Percentiles rank a stretch among this genome's conserved stretches.
phyloP scores from a whole-genome alignment of 2,329 filamentous ascomycete species.

The Cyphellophora attinorum region DNA sequence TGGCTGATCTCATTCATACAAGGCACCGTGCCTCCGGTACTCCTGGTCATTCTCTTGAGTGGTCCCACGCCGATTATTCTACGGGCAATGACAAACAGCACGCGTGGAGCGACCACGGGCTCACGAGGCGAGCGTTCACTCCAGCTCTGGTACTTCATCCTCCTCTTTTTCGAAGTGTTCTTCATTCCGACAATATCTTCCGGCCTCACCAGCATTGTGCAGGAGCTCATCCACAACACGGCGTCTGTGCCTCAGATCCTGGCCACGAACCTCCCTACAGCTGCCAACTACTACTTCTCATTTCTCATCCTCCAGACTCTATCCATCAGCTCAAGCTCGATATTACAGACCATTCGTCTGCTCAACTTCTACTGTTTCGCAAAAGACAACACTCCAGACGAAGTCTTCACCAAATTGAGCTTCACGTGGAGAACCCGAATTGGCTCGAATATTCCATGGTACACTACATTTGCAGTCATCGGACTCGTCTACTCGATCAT shows the following conservation, averaged over 20 bases:
- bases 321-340: conserved; percentile 10
- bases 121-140: conserved; percentile 17
- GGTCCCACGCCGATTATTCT: conserved; percentile 15
- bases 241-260: conserved; percentile 16
- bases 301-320: conserved; percentile 18
- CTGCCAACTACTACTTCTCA: conserved; percentile 20
- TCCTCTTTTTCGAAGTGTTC: conserved; percentile 18
- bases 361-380: conserved; percentile 9
- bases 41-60: conserved; percentile 17
- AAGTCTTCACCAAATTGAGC: conserved; percentile 8
- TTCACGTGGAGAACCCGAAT: conserved; percentile 10
- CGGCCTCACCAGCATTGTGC: conserved; percentile 20
- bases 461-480: conserved; percentile 10
- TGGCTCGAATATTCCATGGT: conserved; percentile 12
- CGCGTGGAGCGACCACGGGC: conserved; percentile 9
- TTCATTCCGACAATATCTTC: conserved; percentile 19
- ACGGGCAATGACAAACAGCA: conserved; percentile 9
- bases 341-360: conserved; percentile 9
- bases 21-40: conserved; percentile 17
- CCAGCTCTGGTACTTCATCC: conserved; percentile 19
- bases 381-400: conserved; percentile 7
- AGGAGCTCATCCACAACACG: conserved; percentile 12
- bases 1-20: conserved; percentile 15
- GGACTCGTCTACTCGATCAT: conserved; percentile 11
- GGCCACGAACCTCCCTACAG: conserved; percentile 18